Base-by-base conservation (phyloP, 352 stramenopile genomes). In the Phytophthora tubulina region DNA sequence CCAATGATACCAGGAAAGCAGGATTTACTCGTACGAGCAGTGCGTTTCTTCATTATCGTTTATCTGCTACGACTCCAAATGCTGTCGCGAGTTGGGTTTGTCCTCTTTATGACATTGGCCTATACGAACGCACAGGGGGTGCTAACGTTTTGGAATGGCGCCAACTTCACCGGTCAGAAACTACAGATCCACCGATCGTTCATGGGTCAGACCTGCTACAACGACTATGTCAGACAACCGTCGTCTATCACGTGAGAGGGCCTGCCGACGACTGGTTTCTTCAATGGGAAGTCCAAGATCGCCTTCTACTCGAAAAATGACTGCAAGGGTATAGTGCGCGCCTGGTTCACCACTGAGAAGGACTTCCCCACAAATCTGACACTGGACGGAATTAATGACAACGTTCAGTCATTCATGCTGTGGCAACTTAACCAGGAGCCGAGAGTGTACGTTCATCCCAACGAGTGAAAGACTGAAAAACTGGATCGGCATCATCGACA, bases 251-350 rank as follows among this genome's bases (percentile, higher is more conserved):
- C n/a, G 10, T 59, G 52, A 17, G 36, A 55, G n/a, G n/a, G 14
- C 11, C 50, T 57, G 2, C 50, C 50, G 50, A 45, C n/a, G 10
- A 52, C 46, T n/a, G 46, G 46, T 31, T 52, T 52, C 21, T 62
- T 52, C 55, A 30, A 52, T 30, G 55, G 55, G 13, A 62, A 62
- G n/a, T 36, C 55, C 39, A 62, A 62, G 21, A 52, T 62, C 55
- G 39, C 55, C 6, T 54, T 54, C 11, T 54, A 54, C 48, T 13
- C 39, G 36, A 15, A 32, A 5, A 21, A 21, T 7, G 21, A 36
- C 38, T 61, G 54, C 21, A 10, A 6, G 6, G 54, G 54, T 3
- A 39, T 15, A 9, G 15, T 21, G 10, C 38, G 27, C 7, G 46
- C 46, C 21, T 62, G 54, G 54, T 41, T 57, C 44, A 49, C 45